Base-by-base conservation (phyloP, 78 protist genomes). In the Dictyostelium brefeldianum region DNA sequence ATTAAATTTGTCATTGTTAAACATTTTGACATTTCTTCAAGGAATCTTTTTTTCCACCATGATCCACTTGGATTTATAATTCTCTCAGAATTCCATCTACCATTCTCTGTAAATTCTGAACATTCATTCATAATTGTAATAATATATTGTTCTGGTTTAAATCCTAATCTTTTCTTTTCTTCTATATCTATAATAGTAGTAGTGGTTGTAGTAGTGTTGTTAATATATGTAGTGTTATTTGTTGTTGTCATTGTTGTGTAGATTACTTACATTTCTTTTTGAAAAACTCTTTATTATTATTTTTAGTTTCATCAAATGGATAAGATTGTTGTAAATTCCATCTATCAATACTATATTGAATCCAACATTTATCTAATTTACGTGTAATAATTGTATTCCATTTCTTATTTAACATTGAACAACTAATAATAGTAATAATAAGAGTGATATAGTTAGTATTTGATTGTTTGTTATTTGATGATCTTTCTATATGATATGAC, bases 101-200 rank as follows among this genome's bases (percentile, higher is more conserved):
- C 9, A 9, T 69, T 31, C 4, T 87, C 84, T 74, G 93, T 87
- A 50, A 74, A 87, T 12, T 77, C 93, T 6, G 79, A 12, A 31
- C 93, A 77, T 17, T 87, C 78, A 53, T 64, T 79, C 56, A 36
- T 47, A 51, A 83, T 50, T n/a, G 91, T 29, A 1, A 83, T 75
- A 5, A 83, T 73, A 83, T 47, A 83, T 43, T 67, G 10, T 43
- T 56, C 81, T 43, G 91, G 75, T 73, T 70, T 43, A 73, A 83
- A 83, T 29, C 91, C 91, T 17, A 83, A 46, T 57, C 91, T 83
- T 83, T 83, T 83, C 57, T 41, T 70, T 62, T 83, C 91, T 56
- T 83, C 78, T 41, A 53, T 56, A 73, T 56, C 69, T 73, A 53
- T n/a, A 47, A 46, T 1, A 4, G 46, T 25, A n/a, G n/a, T n/a